Evolutionary conservation across 2,329 filamentous ascomycete genomes (phyloP), one percentile per base, ranked within the genome.

Genomic region (Exophiala viscosa): DNA sequence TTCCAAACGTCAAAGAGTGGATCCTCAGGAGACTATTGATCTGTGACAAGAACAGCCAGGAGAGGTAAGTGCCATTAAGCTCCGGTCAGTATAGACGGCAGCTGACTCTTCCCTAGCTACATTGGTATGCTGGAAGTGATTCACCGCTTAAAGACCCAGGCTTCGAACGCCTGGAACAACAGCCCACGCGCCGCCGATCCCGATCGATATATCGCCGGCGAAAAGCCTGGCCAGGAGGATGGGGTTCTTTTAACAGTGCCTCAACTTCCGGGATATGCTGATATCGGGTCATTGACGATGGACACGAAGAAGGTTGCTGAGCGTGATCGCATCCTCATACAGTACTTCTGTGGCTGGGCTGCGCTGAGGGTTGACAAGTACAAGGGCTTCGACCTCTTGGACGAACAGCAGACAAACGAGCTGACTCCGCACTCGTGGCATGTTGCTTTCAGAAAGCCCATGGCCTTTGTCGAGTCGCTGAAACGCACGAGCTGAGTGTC

Each of bases 271-370:
- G 20, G 17, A 2, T 52, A 47, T 48, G 28, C n/a, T 2, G 14
- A n/a, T 31, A 23, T 34, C 23, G 34, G 32, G 2, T 3, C 15
- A 15, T 38, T 40, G 11, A 47, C 35, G 3, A 46, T 49, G 41
- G 36, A 32, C n/a, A 20, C 47, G 8, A 34, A 41, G 10, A n/a
- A 28, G 2, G 18, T 56, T 2, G 14, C 23, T n/a, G 45, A 33
- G 10, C 52, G 58, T 17, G 58, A 60, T 32, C 38, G 44, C n/a
- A 28, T 23, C 18, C 33, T 60, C 2, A 20, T 55, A 8, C 23
- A 52, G 15, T 55, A 54, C 45, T 58, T 58, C 31, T 20, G 35
- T 33, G 58, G 47, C 13, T 60, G 55, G 58, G 41, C 55, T 3
- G 52, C 50, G 13, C 5, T 40, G 13, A 49, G 54, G 14, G 50